A percentile compares a stretch with the other conserved stretches of the same genome.
These are phyloP conservation scores for Hyparrhenia diplandra DNA, from an alignment of 176 grass and related monocot genomes.

Conservation along the genomic window DNA sequence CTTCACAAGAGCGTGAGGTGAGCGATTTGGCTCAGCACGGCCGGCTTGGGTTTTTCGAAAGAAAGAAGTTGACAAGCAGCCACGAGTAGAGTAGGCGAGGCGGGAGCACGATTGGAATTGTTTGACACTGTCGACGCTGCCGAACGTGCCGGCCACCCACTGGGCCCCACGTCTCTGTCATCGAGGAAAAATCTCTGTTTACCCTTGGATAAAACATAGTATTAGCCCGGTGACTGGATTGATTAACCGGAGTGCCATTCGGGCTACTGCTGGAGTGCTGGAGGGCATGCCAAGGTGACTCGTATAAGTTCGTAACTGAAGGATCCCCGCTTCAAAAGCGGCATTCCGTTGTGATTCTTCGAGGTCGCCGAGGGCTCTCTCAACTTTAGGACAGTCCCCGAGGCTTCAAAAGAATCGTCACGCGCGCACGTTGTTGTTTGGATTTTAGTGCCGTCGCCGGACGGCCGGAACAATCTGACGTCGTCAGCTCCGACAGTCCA, in stretches of 20 bases:
- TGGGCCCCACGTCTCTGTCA: not conserved
- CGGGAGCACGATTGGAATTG: slow-evolving; percentile 20
- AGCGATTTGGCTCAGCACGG: too few species aligned
- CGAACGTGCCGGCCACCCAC: slow-evolving; percentile 37
- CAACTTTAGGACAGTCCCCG: too few species aligned
- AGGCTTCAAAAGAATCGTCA: not conserved
- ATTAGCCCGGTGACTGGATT: not conserved
- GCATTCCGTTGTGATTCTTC: not conserved
- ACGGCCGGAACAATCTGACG: not conserved
- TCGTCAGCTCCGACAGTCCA: not conserved
- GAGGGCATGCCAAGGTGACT: not conserved
- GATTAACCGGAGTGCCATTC: not conserved
- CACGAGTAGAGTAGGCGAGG: not conserved
- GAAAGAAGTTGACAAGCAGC: not conserved
- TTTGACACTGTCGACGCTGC: slow-evolving; percentile 24
- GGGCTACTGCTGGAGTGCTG: not conserved
- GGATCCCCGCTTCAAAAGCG: not conserved
- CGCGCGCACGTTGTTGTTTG: slow-evolving; percentile 1
- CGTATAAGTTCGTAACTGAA: too few species aligned
- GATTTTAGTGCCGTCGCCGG: not conserved
- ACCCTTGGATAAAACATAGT: not conserved
- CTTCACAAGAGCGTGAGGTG: too few species aligned
- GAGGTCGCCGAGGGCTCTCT: not conserved
- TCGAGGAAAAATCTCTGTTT: not conserved
- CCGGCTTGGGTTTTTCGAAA: too few species aligned